These are phyloP conservation scores for Arabidopsis lyrata DNA, from an alignment of 441 rosid genomes.

Conservation along the genomic window DNA sequence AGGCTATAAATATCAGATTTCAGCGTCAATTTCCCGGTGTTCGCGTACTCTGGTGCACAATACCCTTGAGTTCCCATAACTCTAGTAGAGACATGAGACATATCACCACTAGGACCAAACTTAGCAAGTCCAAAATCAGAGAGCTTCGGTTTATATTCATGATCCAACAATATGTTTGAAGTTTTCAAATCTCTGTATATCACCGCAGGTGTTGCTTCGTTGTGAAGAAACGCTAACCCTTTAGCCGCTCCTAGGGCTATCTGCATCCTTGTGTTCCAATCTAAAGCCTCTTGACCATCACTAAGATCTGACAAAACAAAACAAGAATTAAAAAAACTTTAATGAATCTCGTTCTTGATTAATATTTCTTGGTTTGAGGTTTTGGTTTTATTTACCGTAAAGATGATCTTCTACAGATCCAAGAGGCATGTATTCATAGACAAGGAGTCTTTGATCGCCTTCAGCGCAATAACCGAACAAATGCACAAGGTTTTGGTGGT, in stretches of 20 bases:
- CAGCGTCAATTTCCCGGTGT: constrained; percentile 54
- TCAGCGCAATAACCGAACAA: constrained; percentile 68
- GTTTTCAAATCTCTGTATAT: constrained; percentile 68
- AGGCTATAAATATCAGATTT: constrained; percentile 70
- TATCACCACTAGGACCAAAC: constrained; percentile 59
- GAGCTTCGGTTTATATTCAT: constrained; percentile 57
- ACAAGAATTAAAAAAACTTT: background rate
- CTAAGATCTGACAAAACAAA: constrained; percentile 42
- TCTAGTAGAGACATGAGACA: constrained; percentile 63
- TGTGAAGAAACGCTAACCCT: constrained; percentile 63
- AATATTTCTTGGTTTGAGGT: background rate
- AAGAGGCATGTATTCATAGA: constrained; percentile 59
- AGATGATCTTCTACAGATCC: constrained; percentile 66
- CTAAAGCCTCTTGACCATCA: constrained; percentile 49
- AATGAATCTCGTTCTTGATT: background rate
- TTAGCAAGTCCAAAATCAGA: constrained; percentile 81
- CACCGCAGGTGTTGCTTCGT: constrained; percentile 54
- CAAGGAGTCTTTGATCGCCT: constrained; percentile 62
- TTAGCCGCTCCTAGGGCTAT: constrained; percentile 68
- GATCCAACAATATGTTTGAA: constrained; percentile 59
- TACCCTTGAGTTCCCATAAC: constrained; percentile 73
- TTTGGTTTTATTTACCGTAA: constrained; percentile 43
- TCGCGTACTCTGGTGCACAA: constrained; percentile 72
- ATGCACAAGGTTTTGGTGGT: constrained; percentile 59
- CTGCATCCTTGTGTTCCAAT: constrained; percentile 63